Conservation (phyloP, 495 filamentous ascomycete genomes). For the Lasiosphaeria hispida region DNA sequence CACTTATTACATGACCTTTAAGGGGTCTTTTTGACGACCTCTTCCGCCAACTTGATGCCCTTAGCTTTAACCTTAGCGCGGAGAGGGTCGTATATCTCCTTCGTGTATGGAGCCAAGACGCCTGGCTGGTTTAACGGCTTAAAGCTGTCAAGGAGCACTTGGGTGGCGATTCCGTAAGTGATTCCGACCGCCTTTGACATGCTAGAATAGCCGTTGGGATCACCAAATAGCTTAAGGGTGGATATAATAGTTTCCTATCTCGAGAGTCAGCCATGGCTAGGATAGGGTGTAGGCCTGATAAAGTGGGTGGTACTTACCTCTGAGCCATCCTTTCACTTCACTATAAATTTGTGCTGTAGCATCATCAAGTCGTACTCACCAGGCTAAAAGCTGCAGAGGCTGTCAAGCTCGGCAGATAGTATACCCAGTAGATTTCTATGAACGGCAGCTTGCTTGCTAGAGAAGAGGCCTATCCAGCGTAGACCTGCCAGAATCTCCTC, state of each 20-base stretch:
- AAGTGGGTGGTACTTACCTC: not conserved
- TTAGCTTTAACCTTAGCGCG: not conserved
- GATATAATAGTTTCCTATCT: not conserved
- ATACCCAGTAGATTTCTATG: not conserved
- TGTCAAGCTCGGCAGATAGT: not conserved
- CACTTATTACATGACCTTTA: not conserved
- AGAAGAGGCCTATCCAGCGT: constrained; percentile 2
- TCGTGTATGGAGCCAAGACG: not conserved
- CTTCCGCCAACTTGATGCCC: constrained; percentile 1
- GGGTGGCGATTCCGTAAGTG: constrained; percentile 1
- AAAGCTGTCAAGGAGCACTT: not conserved
- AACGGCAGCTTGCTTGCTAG: not conserved
- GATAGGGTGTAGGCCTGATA: not conserved
- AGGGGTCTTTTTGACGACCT: not conserved
- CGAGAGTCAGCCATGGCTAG: not conserved
- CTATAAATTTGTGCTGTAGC: constrained; percentile 6
- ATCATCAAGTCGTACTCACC: constrained; percentile 4
- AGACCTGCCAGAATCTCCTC: not conserved
- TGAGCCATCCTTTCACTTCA: not conserved
- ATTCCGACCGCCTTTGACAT: constrained; percentile 5
- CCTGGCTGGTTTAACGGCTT: not conserved
- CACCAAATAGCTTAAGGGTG: constrained; percentile 4
- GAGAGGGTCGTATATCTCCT: constrained; percentile 3
- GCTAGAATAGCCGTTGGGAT: constrained; percentile 1
- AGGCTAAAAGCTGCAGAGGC: not conserved